These are phyloP conservation scores for Ormosia emarginata DNA, from an alignment of 306 rosid species.

Conservation along the genomic window DNA sequence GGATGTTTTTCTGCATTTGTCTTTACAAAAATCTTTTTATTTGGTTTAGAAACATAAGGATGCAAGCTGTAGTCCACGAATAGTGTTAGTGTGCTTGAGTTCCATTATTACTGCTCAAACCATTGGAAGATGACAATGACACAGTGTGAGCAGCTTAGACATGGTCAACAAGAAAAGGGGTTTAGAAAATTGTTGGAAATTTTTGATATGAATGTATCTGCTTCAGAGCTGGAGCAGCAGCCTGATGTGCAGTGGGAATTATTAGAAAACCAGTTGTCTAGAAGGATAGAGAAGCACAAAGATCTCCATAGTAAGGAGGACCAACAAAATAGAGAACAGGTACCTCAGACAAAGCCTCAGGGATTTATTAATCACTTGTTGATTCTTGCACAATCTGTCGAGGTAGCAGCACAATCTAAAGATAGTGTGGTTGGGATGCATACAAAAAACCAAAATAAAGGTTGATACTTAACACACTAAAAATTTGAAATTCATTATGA, in stretches of 20 bases:
- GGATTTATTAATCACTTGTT: conserved; percentile 21
- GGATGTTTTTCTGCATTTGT: background rate
- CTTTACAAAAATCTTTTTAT: background rate
- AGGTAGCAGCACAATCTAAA: conserved; percentile 15
- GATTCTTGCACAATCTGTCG: conserved; percentile 38
- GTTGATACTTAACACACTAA: background rate
- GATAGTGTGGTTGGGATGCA: background rate
- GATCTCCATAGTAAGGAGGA: background rate
- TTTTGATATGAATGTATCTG: conserved; percentile 23
- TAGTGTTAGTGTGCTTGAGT: background rate
- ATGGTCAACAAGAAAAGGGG: background rate
- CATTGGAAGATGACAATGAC: conserved; percentile 20
- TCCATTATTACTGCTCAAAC: background rate
- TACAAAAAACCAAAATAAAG: background rate
- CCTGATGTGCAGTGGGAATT: conserved; percentile 1
- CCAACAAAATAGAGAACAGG: background rate
- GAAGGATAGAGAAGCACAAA: background rate
- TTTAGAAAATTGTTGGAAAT: background rate
- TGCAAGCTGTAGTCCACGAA: background rate
- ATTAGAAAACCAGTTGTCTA: background rate
- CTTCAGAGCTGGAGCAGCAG: conserved; percentile 14
- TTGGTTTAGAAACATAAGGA: conserved; percentile 4
- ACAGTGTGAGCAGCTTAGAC: background rate
- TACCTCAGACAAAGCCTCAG: background rate
- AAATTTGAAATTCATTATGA: background rate